These are phyloP conservation scores for Leptodontidium sp. DNA, from an alignment of 2,329 filamentous ascomycete genomes.

Conservation along the genomic window DNA sequence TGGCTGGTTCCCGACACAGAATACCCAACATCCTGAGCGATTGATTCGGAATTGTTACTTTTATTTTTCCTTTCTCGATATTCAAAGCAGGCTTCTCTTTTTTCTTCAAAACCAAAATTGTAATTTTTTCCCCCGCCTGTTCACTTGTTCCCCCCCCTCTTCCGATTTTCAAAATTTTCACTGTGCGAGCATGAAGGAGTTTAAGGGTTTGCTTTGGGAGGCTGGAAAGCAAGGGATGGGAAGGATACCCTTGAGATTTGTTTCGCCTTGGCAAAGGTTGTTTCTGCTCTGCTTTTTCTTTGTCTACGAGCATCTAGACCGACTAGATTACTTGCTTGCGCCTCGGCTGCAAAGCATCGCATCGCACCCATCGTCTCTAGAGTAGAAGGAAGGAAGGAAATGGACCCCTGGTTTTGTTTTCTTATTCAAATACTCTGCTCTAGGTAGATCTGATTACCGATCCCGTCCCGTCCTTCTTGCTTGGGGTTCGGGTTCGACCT, in stretches of 20 bases:
- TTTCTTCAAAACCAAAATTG: not conserved
- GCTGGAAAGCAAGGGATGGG: not conserved
- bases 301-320: not conserved
- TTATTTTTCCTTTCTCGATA: not conserved
- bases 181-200: not conserved
- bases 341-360: not conserved
- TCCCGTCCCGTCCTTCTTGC: not conserved
- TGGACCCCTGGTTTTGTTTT: not conserved
- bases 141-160: not conserved
- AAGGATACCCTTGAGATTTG: conserved; percentile 11
- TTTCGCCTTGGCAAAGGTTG: not conserved
- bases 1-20: not conserved
- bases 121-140: not conserved
- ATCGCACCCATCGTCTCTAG: not conserved
- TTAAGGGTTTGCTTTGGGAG: not conserved
- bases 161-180: not conserved
- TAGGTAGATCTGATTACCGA: not conserved
- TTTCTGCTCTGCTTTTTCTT: not conserved
- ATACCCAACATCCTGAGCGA: not conserved
- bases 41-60: too few relatives aligned
- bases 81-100: not conserved
- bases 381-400: not conserved
- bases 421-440: not conserved
- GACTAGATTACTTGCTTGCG: not conserved
- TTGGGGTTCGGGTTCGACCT: not conserved